Base-by-base conservation (phyloP, 352 stramenopile species). In the Pythium phragmiticola region DNA sequence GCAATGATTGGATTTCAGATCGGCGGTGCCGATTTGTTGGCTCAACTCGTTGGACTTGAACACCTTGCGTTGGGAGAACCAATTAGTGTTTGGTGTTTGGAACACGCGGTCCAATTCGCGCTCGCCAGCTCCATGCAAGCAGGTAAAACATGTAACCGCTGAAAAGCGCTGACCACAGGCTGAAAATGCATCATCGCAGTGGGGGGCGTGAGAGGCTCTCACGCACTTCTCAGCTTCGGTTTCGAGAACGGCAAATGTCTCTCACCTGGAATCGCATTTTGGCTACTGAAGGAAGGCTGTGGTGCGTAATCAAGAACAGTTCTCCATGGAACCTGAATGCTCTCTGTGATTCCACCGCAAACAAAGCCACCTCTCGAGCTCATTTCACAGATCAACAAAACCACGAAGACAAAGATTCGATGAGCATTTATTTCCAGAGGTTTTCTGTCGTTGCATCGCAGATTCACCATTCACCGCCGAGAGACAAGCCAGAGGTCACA, bases 361-460 rank as follows among this genome's bases (percentile, higher is more conserved):
- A 37, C 9, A 6, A 1, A 28, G 45, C 8, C 46, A 4, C 12
- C 14, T 39, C 34, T 39, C 34, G 34, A 14, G 13, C 41, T 19
- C 41, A 46, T 46, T 46, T 49, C 43, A 9, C 16, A 49, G 17
- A 49, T 52, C 21, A 2, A 52, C 36, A 47, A 30, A 30, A 37
- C 9, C 19, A 23, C 52, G 26, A 34, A 39, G 33, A 57, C 60
- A 41, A 66, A 66, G 50, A 60, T 66, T 66, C 60, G 46, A 30
- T 43, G 0, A 12, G 16, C 34, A 66, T 60, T 26, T 36, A 45
- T 26, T 55, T 49, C 21, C 21, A 56, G 34, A 66, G 60, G 60
- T 60, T 37, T 39, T 28, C 26, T 17, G 60, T 66, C 59, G 60
- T 66, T 54, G 19, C 28, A 56, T 66, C 46, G 60, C 46, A 39